Evolutionary conservation across 352 stramenopile species (phyloP).

Genomic region (Achlya hypogyna): DNA sequence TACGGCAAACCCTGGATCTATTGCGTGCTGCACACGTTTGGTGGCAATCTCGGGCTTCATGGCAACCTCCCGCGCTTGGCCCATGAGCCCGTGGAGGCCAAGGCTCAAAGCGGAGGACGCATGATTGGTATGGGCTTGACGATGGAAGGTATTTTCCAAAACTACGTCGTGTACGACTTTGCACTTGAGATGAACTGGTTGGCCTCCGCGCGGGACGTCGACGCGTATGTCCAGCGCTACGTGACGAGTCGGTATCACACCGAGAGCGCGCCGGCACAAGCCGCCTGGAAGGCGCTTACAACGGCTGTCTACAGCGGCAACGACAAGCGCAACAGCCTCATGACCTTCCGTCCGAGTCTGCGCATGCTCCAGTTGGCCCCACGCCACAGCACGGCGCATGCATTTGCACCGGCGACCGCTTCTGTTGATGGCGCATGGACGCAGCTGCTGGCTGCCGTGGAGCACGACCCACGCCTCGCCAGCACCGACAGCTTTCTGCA

Average conservation of each 20-base stretch:
- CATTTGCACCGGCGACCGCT: constrained; percentile 24
- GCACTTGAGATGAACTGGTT: constrained; percentile 65
- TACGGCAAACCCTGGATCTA: constrained; percentile 81
- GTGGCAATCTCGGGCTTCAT: constrained; percentile 61
- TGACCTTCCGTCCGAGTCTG: background rate
- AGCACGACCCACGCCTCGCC: constrained; percentile 24
- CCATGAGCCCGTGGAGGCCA: constrained; percentile 37
- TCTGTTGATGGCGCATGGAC: constrained; percentile 39
- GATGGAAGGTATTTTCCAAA: constrained; percentile 83
- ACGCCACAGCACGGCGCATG: background rate
- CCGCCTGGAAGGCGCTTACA: constrained; percentile 44
- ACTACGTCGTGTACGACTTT: constrained; percentile 80
- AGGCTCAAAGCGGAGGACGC: constrained; percentile 37
- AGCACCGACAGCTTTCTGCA: constrained; percentile 47
- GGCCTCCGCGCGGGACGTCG: constrained; percentile 29
- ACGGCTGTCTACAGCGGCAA: constrained; percentile 59
- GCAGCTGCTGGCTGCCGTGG: constrained; percentile 32
- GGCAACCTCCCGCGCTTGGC: constrained; percentile 54
- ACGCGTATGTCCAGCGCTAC: constrained; percentile 42
- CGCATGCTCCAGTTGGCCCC: background rate
- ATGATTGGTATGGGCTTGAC: constrained; percentile 70
- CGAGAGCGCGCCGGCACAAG: constrained; percentile 35
- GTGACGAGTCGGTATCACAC: constrained; percentile 49
- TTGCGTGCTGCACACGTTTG: constrained; percentile 79
- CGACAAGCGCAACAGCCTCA: constrained; percentile 7